These are phyloP conservation scores for Extremus antarcticus DNA, from an alignment of 495 filamentous ascomycete species.

Conservation along the genomic window DNA sequence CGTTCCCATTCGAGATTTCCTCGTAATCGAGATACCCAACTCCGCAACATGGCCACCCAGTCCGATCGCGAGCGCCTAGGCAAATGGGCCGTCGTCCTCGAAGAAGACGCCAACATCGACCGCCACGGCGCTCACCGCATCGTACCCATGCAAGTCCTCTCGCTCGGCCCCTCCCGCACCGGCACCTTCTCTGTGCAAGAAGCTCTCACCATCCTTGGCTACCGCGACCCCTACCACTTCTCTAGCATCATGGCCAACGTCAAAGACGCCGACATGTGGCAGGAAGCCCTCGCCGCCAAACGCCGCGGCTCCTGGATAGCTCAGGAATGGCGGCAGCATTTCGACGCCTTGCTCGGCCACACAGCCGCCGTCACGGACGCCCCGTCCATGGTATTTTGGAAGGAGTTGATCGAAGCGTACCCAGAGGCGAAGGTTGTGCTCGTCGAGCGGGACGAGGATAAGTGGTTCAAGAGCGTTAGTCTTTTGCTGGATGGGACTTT, in stretches of 20 bases:
- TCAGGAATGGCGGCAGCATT: neutral
- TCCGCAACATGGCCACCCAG: slow-evolving; percentile 11
- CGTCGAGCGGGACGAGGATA: slow-evolving; percentile 31
- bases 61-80: slow-evolving; percentile 4
- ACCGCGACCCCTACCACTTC: slow-evolving; percentile 14
- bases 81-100: slow-evolving; percentile 6
- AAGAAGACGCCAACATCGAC: slow-evolving; percentile 5
- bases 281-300: slow-evolving; percentile 3
- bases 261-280: slow-evolving; percentile 14
- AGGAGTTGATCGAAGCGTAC: slow-evolving; percentile 33
- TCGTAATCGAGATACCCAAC: no score
- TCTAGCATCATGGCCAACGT: slow-evolving; percentile 5
- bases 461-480: slow-evolving; percentile 29
- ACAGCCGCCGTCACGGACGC: slow-evolving; percentile 10
- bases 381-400: slow-evolving; percentile 6
- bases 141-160: slow-evolving; percentile 13
- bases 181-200: slow-evolving; percentile 12
- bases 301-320: slow-evolving; percentile 3
- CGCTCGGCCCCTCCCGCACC: slow-evolving; percentile 9
- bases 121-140: neutral
- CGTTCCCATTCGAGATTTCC: no score
- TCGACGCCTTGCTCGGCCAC: slow-evolving; percentile 17
- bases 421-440: slow-evolving; percentile 35
- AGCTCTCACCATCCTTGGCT: slow-evolving; percentile 11
- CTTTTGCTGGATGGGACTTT: slow-evolving; percentile 3